These are phyloP conservation scores for Fraxinus nigra DNA, from an alignment of 305 asterid species.

Conservation along the genomic window DNA sequence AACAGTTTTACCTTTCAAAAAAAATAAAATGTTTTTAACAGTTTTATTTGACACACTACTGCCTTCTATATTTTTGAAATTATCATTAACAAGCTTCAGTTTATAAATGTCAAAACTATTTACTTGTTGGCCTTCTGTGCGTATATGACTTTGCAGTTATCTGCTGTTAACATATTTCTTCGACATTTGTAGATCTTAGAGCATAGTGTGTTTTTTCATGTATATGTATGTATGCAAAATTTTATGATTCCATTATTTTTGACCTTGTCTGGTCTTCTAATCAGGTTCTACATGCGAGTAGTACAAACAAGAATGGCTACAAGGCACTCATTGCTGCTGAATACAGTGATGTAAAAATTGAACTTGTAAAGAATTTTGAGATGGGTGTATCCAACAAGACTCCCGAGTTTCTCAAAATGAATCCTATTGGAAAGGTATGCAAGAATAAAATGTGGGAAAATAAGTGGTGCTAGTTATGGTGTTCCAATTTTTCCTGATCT, in stretches of 20 bases:
- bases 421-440: slow-evolving; percentile 81
- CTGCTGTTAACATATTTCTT: not conserved
- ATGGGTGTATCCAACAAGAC: slow-evolving; percentile 85
- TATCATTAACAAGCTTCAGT: not conserved
- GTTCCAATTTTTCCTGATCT: not conserved
- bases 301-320: slow-evolving; percentile 51
- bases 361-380: slow-evolving; percentile 52
- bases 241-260: not conserved
- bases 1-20: not conserved
- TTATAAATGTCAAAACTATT: not conserved
- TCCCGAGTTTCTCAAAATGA: slow-evolving; percentile 79
- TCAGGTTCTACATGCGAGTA: slow-evolving; percentile 59
- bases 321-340: slow-evolving; percentile 77
- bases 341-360: slow-evolving; percentile 60
- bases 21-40: too few relatives aligned
- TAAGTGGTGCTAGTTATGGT: not conserved
- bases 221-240: not conserved
- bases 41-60: not conserved
- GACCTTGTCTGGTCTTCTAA: not conserved
- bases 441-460: not conserved
- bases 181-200: not conserved
- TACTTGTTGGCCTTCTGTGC: not conserved
- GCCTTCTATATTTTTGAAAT: not conserved
- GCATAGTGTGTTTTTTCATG: not conserved
- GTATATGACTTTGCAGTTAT: not conserved